Evolutionary conservation across 2,329 filamentous ascomycete genomes (phyloP), one percentile per base, ranked within the genome.

Genomic region (Diaporthe sp.): DNA sequence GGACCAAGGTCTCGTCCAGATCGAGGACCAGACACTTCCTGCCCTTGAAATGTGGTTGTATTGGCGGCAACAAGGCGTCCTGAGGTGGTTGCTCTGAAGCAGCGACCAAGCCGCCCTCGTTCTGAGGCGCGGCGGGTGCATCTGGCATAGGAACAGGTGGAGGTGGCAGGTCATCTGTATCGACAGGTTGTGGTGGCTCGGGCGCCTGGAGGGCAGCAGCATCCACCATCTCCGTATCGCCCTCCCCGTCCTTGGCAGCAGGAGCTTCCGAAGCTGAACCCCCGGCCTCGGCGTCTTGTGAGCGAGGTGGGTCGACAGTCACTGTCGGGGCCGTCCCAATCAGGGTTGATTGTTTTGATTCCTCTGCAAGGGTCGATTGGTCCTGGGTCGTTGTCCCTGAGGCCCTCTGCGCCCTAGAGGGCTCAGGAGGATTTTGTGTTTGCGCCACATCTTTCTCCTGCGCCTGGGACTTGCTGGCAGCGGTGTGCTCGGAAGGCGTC

Each of bases 1-100:
- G 97, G 34, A 99, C 97, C 71, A 99, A 87, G 1, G 97, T 99
- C 85, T 99, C 97, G 80, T 99, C 97, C 77, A 99, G 87, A 86
- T 99, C 97, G 61, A 99, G 89, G 25, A 99, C 96, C 55, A 99
- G 87, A 81, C 97, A 99, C 85, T 99, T 99, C 82, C 94, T 93
- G 39, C 95, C 95, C 84, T 94, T 92, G 80, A 97, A 92, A 80
- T 94, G 93, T 37, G 95, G 93, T 55, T 92, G 89, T 79, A 96
- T 90, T 0, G 96, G 93, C n/a, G 95, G 95, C 73, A 99, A 87
- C 49, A 99, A 88, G 85, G 90, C 95, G 81, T 93, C 92, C 78
- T 91, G 91, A 68, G 88, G 85, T 80, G 89, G 85, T 17, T 85
- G 85, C 22, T 83, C 83, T 28, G 85, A 84, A 10, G 85, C 84